Conservation (phyloP, 2,329 filamentous ascomycete species). For the Colletotrichum aenigma region DNA sequence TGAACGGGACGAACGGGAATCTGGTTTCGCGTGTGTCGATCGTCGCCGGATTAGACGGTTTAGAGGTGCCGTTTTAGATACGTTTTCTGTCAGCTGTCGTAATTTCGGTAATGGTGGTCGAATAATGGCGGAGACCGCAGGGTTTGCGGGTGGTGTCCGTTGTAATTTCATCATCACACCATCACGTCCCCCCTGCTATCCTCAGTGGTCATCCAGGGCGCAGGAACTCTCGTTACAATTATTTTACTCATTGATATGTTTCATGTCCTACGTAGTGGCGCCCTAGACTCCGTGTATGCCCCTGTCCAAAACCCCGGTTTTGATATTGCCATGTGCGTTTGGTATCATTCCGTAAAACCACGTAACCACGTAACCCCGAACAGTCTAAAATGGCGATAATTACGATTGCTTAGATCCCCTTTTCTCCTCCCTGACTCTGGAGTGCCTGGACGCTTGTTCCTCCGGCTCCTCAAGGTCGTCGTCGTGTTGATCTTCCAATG, state of each 20-base stretch:
- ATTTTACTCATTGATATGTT: not conserved
- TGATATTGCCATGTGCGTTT: not conserved
- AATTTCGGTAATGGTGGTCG: not conserved
- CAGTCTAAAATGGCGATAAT: not conserved
- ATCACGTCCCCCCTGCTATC: not conserved
- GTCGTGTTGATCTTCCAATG: not conserved
- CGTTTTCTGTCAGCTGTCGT: not conserved
- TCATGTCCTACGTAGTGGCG: not conserved
- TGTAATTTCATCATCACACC: not conserved
- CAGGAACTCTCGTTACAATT: not conserved
- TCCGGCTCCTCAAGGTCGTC: not conserved
- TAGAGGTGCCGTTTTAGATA: not conserved
- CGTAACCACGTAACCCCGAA: not conserved
- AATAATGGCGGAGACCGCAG: not conserved
- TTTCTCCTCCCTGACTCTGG: not conserved
- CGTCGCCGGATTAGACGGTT: not conserved
- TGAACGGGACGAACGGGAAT: not conserved
- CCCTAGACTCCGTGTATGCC: not conserved
- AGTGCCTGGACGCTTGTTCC: not conserved
- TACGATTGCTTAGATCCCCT: not conserved
- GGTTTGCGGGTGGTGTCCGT: not conserved
- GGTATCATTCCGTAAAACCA: not conserved
- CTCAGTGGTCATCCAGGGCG: accelerated
- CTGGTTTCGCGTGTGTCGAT: not conserved
- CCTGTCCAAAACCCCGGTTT: not conserved